Evolutionary conservation across 345 rosid species (phyloP).

Genomic region (Cardiospermum halicacabum): DNA sequence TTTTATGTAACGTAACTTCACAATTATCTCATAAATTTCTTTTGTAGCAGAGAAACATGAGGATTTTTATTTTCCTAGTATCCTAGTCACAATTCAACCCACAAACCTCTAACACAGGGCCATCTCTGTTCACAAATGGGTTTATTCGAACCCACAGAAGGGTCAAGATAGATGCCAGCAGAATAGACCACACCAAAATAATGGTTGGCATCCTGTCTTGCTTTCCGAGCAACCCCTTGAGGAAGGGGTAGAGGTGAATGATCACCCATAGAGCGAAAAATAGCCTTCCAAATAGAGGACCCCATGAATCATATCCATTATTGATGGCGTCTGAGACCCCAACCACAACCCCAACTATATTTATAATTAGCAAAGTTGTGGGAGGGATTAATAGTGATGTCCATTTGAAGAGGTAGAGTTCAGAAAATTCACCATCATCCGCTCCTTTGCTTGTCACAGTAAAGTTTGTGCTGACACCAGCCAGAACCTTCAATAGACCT

Average conservation of each 20-base stretch:
- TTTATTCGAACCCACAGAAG: slow-evolving; percentile 91
- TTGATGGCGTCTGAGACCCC: slow-evolving; percentile 98
- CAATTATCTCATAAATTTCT: slow-evolving; percentile 6
- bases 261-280: slow-evolving; percentile 95
- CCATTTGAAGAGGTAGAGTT: slow-evolving; percentile 97
- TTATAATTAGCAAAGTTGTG: slow-evolving; percentile 75
- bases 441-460: slow-evolving; percentile 95
- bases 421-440: slow-evolving; percentile 90
- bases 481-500: slow-evolving; percentile 92
- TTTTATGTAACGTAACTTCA: slow-evolving; percentile 18
- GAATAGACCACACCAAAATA: slow-evolving; percentile 90
- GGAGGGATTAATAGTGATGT: slow-evolving; percentile 89
- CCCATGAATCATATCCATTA: slow-evolving; percentile 98
- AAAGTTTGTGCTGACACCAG: slow-evolving; percentile 89
- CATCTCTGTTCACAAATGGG: slow-evolving; percentile 80
- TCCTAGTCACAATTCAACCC: slow-evolving; percentile 84
- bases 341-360: slow-evolving; percentile 77
- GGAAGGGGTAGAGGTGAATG: slow-evolving; percentile 93
- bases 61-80: slow-evolving; percentile 13
- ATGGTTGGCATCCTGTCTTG: slow-evolving; percentile 97
- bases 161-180: slow-evolving; percentile 88
- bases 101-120: slow-evolving; percentile 84
- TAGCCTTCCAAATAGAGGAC: slow-evolving; percentile 90
- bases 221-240: slow-evolving; percentile 91
- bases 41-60: not conserved